A percentile compares a stretch with the other conserved stretches of the same genome.
Evolutionary conservation across 1,284 basidiomycete genomes (phyloP).

Genomic region (Cryptococcus jaspeensis): DNA sequence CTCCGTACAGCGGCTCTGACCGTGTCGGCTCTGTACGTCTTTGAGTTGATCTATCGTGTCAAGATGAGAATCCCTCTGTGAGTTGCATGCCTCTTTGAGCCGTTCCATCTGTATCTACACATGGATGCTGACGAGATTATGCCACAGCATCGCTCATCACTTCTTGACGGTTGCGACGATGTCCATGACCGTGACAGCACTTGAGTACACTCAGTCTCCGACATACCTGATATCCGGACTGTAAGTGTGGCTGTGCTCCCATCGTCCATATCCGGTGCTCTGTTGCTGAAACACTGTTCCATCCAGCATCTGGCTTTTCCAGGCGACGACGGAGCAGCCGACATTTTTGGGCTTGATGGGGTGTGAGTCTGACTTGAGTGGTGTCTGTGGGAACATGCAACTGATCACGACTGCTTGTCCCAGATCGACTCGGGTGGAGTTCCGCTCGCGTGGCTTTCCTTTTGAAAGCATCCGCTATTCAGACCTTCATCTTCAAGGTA

Average conservation of each 20-base stretch:
- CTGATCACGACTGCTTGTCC: neutral
- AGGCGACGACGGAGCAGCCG: constrained; percentile 34
- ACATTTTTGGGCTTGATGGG: constrained; percentile 32
- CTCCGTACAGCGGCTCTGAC: constrained; percentile 21
- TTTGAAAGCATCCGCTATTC: constrained; percentile 25
- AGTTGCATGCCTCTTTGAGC: neutral
- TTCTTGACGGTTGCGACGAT: constrained; percentile 30
- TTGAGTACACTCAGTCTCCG: constrained; percentile 25
- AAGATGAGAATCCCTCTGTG: constrained; percentile 31
- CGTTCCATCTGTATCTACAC: neutral
- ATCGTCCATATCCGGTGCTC: no score
- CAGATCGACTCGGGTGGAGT: constrained; percentile 29
- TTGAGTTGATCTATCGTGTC: constrained; percentile 29
- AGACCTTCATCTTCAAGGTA: constrained; percentile 32
- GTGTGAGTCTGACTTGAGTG: no score
- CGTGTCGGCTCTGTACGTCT: constrained; percentile 26
- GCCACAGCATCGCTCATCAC: constrained; percentile 29
- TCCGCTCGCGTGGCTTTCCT: constrained; percentile 7
- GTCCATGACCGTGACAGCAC: constrained; percentile 17
- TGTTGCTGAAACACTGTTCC: no score
- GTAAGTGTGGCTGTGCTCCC: no score
- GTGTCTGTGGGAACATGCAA: no score
- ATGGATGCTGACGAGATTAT: neutral
- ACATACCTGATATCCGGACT: constrained; percentile 17
- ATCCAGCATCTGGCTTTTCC: constrained; percentile 32